These are phyloP conservation scores for Alternaria infectoria DNA, from an alignment of 2,329 filamentous ascomycete species.

Conservation along the genomic window DNA sequence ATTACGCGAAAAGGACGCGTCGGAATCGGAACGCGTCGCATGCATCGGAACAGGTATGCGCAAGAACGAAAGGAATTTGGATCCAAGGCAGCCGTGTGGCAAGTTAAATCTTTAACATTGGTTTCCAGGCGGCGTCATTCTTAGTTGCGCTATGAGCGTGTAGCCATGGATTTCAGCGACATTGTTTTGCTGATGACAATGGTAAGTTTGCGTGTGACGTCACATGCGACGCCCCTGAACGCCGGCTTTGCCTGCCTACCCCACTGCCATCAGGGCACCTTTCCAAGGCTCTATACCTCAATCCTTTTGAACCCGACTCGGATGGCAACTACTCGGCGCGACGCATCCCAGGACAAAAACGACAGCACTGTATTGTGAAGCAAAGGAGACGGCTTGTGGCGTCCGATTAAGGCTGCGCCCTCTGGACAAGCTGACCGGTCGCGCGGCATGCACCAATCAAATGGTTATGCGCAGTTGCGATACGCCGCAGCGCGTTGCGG, in stretches of 20 bases:
- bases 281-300: background rate
- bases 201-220: background rate
- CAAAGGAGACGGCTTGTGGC: background rate
- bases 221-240: background rate
- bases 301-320: background rate
- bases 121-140: background rate
- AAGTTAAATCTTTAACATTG: background rate
- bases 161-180: background rate
- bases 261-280: background rate
- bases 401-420: background rate
- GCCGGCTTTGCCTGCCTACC: background rate
- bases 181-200: background rate
- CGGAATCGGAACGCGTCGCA: background rate
- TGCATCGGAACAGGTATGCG: background rate
- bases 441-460: conserved; percentile 5
- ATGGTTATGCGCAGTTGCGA: conserved; percentile 14
- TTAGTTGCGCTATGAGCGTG: background rate
- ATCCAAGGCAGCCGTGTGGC: background rate
- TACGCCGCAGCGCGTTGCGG: conserved; percentile 1
- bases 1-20: background rate
- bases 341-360: background rate
- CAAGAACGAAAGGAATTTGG: background rate
- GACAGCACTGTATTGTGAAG: background rate
- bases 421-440: conserved; percentile 7
- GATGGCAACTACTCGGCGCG: background rate